Evolutionary conservation across 768 basidiomycete species (phyloP).

Genomic region (Rhizopogon vesiculosus): DNA sequence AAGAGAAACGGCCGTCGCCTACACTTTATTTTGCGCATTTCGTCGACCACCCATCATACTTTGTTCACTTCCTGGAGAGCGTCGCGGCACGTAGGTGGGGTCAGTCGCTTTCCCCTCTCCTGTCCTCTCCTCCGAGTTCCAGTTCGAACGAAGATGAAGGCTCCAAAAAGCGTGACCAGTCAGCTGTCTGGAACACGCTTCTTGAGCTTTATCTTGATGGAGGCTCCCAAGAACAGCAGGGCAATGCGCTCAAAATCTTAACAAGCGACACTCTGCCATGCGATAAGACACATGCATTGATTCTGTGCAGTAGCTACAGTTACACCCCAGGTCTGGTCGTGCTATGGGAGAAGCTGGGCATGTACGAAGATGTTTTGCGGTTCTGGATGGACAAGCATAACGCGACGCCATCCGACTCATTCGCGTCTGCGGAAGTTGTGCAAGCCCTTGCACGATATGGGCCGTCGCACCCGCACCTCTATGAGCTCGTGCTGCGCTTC

Average conservation of each 20-base stretch:
- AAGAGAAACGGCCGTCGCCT: conserved; percentile 64
- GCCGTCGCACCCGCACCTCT: conserved; percentile 63
- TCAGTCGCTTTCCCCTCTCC: conserved; percentile 50
- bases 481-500: conserved; percentile 85
- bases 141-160: conserved; percentile 36
- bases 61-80: conserved; percentile 84
- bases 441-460: conserved; percentile 74
- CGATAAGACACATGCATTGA: conserved; percentile 89
- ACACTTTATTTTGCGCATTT: conserved; percentile 91
- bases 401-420: conserved; percentile 30
- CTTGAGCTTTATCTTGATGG: conserved; percentile 84
- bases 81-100: conserved; percentile 79
- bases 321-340: conserved; percentile 85
- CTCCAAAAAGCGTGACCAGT: conserved; percentile 62
- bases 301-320: conserved; percentile 80
- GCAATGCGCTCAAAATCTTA: conserved; percentile 75
- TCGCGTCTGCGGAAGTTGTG: conserved; percentile 51
- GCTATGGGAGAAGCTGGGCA: conserved; percentile 90
- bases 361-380: conserved; percentile 93
- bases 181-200: conserved; percentile 92
- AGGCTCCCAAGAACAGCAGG: conserved; percentile 10
- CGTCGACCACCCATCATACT: conserved; percentile 80
- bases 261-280: conserved; percentile 61
- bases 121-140: conserved; percentile 2
- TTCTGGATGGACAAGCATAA: conserved; percentile 83